Evolutionary conservation across 495 filamentous ascomycete genomes (phyloP), one percentile per base, ranked within the genome.

Genomic region (Cudoniella acicularis): DNA sequence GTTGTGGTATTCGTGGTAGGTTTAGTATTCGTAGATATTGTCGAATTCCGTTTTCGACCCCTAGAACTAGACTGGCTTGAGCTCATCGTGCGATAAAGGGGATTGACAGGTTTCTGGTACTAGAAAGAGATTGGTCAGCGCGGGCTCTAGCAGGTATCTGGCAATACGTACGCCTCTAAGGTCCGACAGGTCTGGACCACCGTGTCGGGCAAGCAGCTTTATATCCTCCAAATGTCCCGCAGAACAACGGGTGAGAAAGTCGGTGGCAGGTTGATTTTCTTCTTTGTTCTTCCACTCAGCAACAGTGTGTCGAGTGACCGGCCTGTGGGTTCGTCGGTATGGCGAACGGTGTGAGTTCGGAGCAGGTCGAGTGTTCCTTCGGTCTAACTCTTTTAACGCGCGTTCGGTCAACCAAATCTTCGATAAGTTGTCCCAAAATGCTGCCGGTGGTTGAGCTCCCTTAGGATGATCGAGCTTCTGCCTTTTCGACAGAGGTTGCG

Each of bases 321-420:
- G 48, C 43, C 25, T 18, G 58, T 40, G 20, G 51, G 43, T 46
- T 54, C 27, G 25, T 55, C 16, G 54, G 51, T 49, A 45, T 23
- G n/a, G 54, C 49, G 30, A 48, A 56, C 16, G 8, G 26, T 54
- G 26, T 52, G 22, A 18, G 49, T 27, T 50, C 55, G 54, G 41
- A 18, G 53, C 47, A 46, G 50, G 22, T 52, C 54, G 56, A 49
- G 52, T 42, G 21, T 69, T 73, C 49, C 64, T 63, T 50, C 68
- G 67, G 57, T 72, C 69, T 26, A 71, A 61, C 61, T 73, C 71
- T 67, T 69, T 65, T 45, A 72, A 61, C 52, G 70, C 67, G 42
- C 60, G 60, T 59, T 6, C 59, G 1, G 68, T 73, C 26, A 71
- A 60, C 62, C 49, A 65, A 22, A 73, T 60, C 56, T 69, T 67